These are phyloP conservation scores for Alternaria postmessia DNA, from an alignment of 2,329 filamentous ascomycete genomes.

Conservation along the genomic window DNA sequence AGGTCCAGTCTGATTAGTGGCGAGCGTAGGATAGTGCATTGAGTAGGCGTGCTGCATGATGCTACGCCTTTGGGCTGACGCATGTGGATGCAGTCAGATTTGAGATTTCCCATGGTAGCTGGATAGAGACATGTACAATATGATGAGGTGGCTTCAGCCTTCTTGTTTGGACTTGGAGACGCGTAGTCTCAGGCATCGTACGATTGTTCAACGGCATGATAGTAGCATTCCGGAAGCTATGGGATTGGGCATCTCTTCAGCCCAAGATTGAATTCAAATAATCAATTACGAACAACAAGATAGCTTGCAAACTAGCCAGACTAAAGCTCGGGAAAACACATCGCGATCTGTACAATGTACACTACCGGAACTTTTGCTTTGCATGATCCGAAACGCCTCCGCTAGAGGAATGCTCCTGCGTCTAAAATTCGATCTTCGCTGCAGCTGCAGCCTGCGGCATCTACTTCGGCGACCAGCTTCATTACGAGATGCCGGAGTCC, in stretches of 20 bases:
- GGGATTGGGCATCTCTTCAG: not conserved
- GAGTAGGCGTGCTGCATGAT: not conserved
- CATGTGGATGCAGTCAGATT: slow-evolving; percentile 1
- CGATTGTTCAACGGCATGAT: not conserved
- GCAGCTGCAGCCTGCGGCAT: slow-evolving; percentile 22
- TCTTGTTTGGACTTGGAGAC: not conserved
- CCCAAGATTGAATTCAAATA: not conserved
- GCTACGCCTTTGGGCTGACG: not conserved
- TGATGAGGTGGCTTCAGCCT: not conserved
- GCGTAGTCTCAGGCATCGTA: not conserved
- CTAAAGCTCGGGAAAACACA: not conserved
- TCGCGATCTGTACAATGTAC: slow-evolving; percentile 9
- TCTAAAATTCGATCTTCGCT: slow-evolving; percentile 19
- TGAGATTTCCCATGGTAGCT: slow-evolving; percentile 1
- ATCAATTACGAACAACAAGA: not conserved
- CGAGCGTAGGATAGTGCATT: not conserved
- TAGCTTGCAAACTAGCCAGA: slow-evolving; percentile 2
- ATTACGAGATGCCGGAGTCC: slow-evolving; percentile 6
- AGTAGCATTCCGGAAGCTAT: not conserved
- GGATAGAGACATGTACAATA: not conserved
- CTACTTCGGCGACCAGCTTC: slow-evolving; percentile 31
- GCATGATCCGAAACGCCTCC: slow-evolving; percentile 34
- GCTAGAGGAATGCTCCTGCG: slow-evolving; percentile 24
- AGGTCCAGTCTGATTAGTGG: not conserved
- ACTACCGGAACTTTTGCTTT: slow-evolving; percentile 22